Evolutionary conservation across 257 asterid genomes (phyloP).

Genomic region (Plantago major): DNA sequence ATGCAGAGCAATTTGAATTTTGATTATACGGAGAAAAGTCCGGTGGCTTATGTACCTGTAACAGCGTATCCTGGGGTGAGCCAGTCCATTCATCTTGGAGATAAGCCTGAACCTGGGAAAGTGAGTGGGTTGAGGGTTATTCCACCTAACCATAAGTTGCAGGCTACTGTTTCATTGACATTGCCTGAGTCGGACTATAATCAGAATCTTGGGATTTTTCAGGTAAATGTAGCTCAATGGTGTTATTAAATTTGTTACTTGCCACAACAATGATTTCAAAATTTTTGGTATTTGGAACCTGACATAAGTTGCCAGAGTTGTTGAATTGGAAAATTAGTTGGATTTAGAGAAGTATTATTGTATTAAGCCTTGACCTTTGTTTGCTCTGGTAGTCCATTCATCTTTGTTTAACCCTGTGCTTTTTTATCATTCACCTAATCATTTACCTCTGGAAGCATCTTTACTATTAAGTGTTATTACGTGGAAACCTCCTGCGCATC

Average conservation of each 20-base stretch:
- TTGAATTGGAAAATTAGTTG: neutral
- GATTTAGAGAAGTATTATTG: constrained; percentile 6
- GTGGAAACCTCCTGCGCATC: constrained; percentile 2
- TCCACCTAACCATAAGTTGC: constrained; percentile 68
- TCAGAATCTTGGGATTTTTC: constrained; percentile 84
- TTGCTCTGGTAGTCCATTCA: neutral
- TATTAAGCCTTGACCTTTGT: neutral
- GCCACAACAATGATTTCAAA: constrained; percentile 7
- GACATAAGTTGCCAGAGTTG: neutral
- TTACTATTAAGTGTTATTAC: neutral
- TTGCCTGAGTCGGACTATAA: constrained; percentile 87
- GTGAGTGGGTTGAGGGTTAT: constrained; percentile 41
- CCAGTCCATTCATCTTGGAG: constrained; percentile 34
- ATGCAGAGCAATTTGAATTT: constrained; percentile 62
- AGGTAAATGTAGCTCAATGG: constrained; percentile 39
- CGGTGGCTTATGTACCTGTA: constrained; percentile 70
- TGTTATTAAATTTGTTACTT: neutral
- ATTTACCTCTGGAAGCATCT: neutral
- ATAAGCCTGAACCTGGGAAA: constrained; percentile 32
- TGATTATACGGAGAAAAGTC: constrained; percentile 81
- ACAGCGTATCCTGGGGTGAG: constrained; percentile 27
- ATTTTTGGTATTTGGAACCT: constrained; percentile 5
- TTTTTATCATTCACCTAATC: neutral
- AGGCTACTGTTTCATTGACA: constrained; percentile 58
- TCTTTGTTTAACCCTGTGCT: neutral